Evolutionary conservation across 352 stramenopile species (phyloP).

Genomic region (Globisporangium solare): DNA sequence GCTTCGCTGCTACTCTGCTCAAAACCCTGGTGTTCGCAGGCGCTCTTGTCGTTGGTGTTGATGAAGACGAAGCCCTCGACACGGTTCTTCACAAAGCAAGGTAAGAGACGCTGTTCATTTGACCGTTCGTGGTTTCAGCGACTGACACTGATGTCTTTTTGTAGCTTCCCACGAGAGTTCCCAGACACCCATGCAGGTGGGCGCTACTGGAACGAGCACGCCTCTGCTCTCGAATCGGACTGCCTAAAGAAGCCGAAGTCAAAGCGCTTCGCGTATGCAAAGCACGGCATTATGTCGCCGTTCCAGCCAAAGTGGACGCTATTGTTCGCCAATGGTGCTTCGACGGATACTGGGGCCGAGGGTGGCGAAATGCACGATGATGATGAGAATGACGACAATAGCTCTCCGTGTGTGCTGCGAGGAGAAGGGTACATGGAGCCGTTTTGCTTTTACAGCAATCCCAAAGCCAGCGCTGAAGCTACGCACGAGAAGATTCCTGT

Average conservation of each 20-base stretch:
- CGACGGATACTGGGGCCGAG: neutral
- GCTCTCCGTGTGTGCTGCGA: slow-evolving; percentile 46
- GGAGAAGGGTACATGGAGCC: slow-evolving; percentile 60
- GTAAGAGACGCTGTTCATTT: slow-evolving; percentile 13
- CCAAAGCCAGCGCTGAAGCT: neutral
- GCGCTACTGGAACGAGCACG: slow-evolving; percentile 46
- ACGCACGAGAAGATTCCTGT: slow-evolving; percentile 32
- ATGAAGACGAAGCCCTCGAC: slow-evolving; percentile 57
- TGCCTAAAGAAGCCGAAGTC: slow-evolving; percentile 56
- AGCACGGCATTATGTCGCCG: slow-evolving; percentile 47
- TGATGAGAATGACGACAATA: slow-evolving; percentile 13
- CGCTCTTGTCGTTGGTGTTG: slow-evolving; percentile 63
- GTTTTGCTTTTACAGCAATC: slow-evolving; percentile 49
- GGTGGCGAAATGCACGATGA: neutral
- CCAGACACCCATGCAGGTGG: slow-evolving; percentile 57
- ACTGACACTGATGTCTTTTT: slow-evolving; percentile 6
- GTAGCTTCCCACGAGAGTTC: slow-evolving; percentile 76
- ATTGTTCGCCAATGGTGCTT: slow-evolving; percentile 25
- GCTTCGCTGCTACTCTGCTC: slow-evolving; percentile 40
- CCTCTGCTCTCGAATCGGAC: slow-evolving; percentile 15
- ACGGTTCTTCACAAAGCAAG: slow-evolving; percentile 47
- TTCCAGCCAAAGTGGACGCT: slow-evolving; percentile 59
- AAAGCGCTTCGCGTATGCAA: slow-evolving; percentile 62
- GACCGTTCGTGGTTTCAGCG: no score
- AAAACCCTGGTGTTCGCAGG: slow-evolving; percentile 63